Evolutionary conservation across 352 stramenopile species (phyloP), one percentile per base, ranked within the genome.

Genomic region (Elongisporangium undulatum): DNA sequence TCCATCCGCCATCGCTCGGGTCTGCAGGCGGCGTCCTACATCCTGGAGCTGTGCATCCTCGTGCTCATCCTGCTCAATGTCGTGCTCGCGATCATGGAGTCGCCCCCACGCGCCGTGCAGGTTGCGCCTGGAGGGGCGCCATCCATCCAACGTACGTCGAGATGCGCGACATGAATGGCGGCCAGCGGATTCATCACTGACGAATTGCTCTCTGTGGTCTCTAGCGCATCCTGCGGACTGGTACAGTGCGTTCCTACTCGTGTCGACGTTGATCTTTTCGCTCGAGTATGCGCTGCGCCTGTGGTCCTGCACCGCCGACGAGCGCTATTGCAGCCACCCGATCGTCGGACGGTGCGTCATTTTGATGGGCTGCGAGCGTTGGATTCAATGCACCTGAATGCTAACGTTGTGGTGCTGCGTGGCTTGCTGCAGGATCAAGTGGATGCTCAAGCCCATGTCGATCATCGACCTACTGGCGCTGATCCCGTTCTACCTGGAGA

Each of bases 221-320:
- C 29, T 41, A 45, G 56, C 39, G 17, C 38, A 50, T 1, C 48
- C 64, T 9, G 67, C 69, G 12, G 55, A 71, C 26, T 87, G 79
- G 79, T 79, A 69, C 26, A 59, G 66, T 19, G 58, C 72, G 5
- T 84, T 89, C 53, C 59, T 89, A 22, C 61, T 82, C 13, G 68
- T 75, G 10, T 89, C 79, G 13, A 85, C 79, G 5, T 60, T 75
- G 29, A 74, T 89, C 22, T 89, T 89, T 56, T 79, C 79, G 19
- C 67, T 86, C 41, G 77, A 89, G 59, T 89, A 89, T 41, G 53
- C 49, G 3, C 64, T 89, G 48, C 75, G 79, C 9, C 51, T 85
- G 8, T 89, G 79, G 79, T 85, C 77, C 8, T 89, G 79, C 49
- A 71, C 85, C 4, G 79, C 85, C 51, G 79, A 89, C 62, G 62